A percentile compares a stretch with the other conserved stretches of the same genome.
Conservation (phyloP, 768 basidiomycete genomes). For the Lanmaoa rubissima region DNA sequence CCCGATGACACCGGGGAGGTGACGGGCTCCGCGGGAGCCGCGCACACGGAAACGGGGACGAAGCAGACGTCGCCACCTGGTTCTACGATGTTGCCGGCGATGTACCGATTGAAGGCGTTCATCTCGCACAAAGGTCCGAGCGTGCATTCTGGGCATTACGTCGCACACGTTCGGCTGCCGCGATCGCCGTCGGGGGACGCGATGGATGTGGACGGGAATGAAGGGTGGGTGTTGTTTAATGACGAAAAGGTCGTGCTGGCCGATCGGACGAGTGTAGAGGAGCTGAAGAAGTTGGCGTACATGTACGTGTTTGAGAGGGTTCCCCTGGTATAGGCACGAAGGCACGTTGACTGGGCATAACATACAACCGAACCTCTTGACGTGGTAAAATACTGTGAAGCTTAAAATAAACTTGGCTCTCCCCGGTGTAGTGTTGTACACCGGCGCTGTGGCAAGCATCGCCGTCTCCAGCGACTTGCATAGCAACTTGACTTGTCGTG, state of each 20-base stretch:
- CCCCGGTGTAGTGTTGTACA: too few relatives aligned
- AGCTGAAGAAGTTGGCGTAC: conserved; percentile 84
- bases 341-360: not conserved
- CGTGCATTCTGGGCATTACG: conserved; percentile 93
- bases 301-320: conserved; percentile 83
- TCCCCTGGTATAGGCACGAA: not conserved
- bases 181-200: conserved; percentile 2
- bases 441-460: too few relatives aligned
- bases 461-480: too few relatives aligned
- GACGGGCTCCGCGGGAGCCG: conserved; percentile 25
- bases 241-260: conserved; percentile 96
- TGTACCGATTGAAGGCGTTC: conserved; percentile 85
- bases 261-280: conserved; percentile 75
- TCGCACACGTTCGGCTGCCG: conserved; percentile 63
- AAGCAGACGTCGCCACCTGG: conserved; percentile 41
- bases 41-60: conserved; percentile 12
- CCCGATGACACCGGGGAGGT: conserved; percentile 82
- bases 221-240: conserved; percentile 86
- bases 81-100: conserved; percentile 61
- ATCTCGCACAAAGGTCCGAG: conserved; percentile 97
- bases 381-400: too few relatives aligned
- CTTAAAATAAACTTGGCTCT: too few relatives aligned
- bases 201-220: conserved; percentile 39
- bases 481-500: too few relatives aligned
- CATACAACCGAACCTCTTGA: too few relatives aligned